These are phyloP conservation scores for Asterophora parasitica DNA, from an alignment of 768 basidiomycete species.

Conservation along the genomic window DNA sequence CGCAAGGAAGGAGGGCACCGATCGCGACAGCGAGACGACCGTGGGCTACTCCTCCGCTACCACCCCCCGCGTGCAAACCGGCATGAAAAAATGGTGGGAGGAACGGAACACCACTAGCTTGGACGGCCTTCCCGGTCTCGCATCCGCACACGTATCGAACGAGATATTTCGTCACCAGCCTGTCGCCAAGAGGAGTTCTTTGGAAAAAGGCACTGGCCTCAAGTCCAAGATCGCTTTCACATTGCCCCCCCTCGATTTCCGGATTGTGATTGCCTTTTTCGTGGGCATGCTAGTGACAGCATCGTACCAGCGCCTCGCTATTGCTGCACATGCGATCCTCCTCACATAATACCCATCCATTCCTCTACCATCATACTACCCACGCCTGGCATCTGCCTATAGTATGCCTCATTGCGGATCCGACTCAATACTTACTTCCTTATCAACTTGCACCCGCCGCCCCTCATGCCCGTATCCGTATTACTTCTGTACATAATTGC, in stretches of 20 bases:
- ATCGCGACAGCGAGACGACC: conserved; percentile 18
- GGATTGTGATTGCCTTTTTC: conserved; percentile 14
- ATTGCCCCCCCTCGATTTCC: conserved; percentile 6
- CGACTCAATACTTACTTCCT: not conserved
- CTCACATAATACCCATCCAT: conserved; percentile 8
- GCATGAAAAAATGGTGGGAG: conserved; percentile 56
- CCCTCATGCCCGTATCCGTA: not conserved
- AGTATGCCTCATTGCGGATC: not conserved
- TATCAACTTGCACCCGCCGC: not conserved
- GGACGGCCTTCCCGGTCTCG: conserved; percentile 54
- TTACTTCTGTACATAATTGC: not conserved
- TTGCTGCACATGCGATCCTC: conserved; percentile 10
- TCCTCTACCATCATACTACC: too few species aligned
- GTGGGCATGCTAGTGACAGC: conserved; percentile 14
- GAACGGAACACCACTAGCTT: conserved; percentile 47
- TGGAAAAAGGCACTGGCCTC: not conserved
- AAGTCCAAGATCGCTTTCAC: conserved; percentile 7
- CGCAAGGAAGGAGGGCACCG: conserved; percentile 42
- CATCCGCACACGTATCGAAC: conserved; percentile 23
- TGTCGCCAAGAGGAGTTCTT: conserved; percentile 8
- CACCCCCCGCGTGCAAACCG: conserved; percentile 25
- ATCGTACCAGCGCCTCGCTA: conserved; percentile 9
- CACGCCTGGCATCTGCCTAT: too few species aligned
- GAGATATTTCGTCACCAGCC: conserved; percentile 17
- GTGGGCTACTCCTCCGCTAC: conserved; percentile 19